These are phyloP conservation scores for Chaetomium strumarium DNA, from an alignment of 2,329 filamentous ascomycete genomes.

Conservation along the genomic window DNA sequence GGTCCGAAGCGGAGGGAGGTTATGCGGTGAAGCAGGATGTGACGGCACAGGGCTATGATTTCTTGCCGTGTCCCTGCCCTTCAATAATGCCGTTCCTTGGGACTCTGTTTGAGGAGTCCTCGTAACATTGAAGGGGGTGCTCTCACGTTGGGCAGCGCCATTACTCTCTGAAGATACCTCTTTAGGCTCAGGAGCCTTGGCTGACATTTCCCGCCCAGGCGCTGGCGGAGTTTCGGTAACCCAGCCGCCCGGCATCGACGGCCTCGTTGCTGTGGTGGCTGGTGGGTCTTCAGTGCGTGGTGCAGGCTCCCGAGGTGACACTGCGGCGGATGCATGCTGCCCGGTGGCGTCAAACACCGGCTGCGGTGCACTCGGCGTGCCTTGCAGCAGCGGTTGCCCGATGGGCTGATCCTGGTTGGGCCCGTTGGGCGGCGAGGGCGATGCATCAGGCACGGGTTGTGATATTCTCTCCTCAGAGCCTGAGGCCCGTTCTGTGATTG, in stretches of 20 bases:
- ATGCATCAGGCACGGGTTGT: conserved; percentile 6
- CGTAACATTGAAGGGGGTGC: background rate
- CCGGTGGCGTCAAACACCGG: background rate
- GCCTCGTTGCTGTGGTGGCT: conserved; percentile 15
- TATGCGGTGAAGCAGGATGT: conserved; percentile 1
- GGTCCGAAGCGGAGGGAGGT: conserved; percentile 4
- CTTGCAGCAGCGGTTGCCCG: conserved; percentile 10
- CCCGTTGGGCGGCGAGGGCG: conserved; percentile 4
- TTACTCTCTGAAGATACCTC: conserved; percentile 9
- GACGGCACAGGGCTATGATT: background rate
- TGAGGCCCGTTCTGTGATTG: background rate
- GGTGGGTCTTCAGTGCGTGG: background rate
- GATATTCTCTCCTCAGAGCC: background rate
- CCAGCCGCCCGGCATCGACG: conserved; percentile 30
- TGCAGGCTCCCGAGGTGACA: conserved; percentile 10
- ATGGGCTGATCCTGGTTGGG: conserved; percentile 5
- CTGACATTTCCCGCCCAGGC: conserved; percentile 18
- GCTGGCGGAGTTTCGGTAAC: conserved; percentile 28
- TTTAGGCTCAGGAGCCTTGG: conserved; percentile 4
- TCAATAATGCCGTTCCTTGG: background rate
- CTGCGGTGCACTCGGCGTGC: conserved; percentile 2
- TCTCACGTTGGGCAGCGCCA: conserved; percentile 4
- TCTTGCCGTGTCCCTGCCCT: background rate
- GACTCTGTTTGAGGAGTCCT: background rate
- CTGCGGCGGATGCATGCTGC: conserved; percentile 13